phyloP scores from a whole-genome alignment of 371 early-diverging fungal species.

The Mortierella sp. region DNA sequence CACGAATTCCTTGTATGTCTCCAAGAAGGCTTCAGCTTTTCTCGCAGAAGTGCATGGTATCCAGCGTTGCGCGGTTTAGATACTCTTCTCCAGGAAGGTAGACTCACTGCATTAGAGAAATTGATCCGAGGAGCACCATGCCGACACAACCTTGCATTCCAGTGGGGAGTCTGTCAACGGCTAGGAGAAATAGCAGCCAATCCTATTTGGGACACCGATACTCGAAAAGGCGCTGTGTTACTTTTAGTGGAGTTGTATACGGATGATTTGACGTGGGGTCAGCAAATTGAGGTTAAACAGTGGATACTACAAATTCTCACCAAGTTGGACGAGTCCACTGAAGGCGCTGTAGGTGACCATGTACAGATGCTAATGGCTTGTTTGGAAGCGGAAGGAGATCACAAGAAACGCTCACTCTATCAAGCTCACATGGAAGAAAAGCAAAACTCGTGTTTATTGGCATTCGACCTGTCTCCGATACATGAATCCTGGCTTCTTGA shows the following conservation, averaged over 20 bases:
- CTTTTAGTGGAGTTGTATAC: conserved; percentile 17
- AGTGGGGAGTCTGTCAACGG: conserved; percentile 22
- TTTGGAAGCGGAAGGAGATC: background rate
- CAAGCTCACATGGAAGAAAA: background rate
- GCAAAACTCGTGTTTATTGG: background rate
- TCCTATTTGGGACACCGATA: conserved; percentile 6
- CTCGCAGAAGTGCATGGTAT: conserved; percentile 10
- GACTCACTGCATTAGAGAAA: background rate
- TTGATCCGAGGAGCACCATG: conserved; percentile 19
- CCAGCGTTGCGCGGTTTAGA: conserved; percentile 4
- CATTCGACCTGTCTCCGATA: background rate
- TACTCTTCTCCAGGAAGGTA: conserved; percentile 2
- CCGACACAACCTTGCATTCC: conserved; percentile 8
- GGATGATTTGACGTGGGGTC: conserved; percentile 12
- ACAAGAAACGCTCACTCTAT: background rate
- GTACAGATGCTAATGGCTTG: background rate
- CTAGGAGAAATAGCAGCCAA: conserved; percentile 8
- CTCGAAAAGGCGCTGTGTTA: conserved; percentile 6
- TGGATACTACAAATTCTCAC: conserved; percentile 9
- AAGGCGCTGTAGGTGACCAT: background rate
- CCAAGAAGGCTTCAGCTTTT: conserved; percentile 5
- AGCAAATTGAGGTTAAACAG: conserved; percentile 3
- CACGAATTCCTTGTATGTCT: background rate
- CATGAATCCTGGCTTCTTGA: background rate
- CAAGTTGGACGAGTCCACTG: background rate